These are phyloP conservation scores for Botrytis cinerea DNA, from an alignment of 2,329 filamentous ascomycete genomes.

Conservation along the genomic window DNA sequence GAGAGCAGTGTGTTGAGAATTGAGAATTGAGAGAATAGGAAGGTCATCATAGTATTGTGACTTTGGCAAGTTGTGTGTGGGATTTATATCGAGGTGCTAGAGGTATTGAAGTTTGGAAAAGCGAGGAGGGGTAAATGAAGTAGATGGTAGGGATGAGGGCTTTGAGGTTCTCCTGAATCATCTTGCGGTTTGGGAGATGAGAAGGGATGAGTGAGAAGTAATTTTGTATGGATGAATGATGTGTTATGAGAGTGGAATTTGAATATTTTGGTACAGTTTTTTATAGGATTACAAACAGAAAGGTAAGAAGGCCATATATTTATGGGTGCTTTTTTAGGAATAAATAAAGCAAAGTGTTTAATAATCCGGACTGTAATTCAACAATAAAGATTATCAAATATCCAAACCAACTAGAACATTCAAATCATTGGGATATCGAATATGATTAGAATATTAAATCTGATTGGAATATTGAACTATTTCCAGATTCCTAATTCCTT, in stretches of 20 bases:
- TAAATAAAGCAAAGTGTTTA: no score
- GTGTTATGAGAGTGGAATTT: neutral
- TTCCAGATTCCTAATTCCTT: no score
- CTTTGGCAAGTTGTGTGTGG: no score
- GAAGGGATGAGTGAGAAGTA: neutral
- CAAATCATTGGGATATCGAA: no score
- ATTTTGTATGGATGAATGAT: neutral
- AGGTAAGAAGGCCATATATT: neutral
- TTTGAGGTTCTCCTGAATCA: neutral
- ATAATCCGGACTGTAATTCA: no score
- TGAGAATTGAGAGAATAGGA: no score
- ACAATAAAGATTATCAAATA: no score
- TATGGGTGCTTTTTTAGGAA: neutral
- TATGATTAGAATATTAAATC: no score
- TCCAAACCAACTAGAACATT: no score
- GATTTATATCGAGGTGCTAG: no score
- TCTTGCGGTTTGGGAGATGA: accelerated
- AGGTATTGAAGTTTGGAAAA: neutral
- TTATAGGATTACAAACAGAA: accelerated
- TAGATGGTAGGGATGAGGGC: neutral
- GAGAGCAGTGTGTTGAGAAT: neutral
- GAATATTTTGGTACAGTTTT: accelerated
- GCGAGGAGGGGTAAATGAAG: neutral
- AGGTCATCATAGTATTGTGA: no score
- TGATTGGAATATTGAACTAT: no score